phyloP scores from a whole-genome alignment of 2,329 filamentous ascomycete genomes.

The Pseudopyricularia javanii region DNA sequence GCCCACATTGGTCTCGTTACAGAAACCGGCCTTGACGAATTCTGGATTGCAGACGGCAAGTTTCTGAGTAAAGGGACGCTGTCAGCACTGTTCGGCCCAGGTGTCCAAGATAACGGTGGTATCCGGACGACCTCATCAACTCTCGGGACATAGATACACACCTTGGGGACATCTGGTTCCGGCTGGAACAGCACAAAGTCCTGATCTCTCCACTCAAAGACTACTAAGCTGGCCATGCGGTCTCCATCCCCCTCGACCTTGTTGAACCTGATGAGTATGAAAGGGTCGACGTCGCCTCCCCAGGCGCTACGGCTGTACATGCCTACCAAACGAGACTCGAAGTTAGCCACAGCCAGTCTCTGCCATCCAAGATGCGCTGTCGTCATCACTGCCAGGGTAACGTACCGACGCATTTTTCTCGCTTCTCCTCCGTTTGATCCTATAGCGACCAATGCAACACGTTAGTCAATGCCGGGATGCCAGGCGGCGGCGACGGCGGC shows the following conservation, averaged over 20 bases:
- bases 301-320: slow-evolving; percentile 90
- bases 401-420: slow-evolving; percentile 64
- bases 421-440: slow-evolving; percentile 65
- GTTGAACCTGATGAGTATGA: slow-evolving; percentile 73
- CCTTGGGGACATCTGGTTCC: slow-evolving; percentile 38
- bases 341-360: background rate
- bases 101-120: no score
- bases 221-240: slow-evolving; percentile 68
- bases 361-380: background rate
- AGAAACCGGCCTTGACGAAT: slow-evolving; percentile 56
- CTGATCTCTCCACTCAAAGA: slow-evolving; percentile 92
- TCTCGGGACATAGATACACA: slow-evolving; percentile 20
- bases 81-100: background rate
- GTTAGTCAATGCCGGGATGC: background rate
- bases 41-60: slow-evolving; percentile 61
- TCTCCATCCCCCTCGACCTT: slow-evolving; percentile 49
- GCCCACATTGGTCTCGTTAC: slow-evolving; percentile 66
- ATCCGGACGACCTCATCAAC: background rate
- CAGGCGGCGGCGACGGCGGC: background rate
- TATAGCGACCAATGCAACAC: slow-evolving; percentile 19
- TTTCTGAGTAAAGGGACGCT: slow-evolving; percentile 14
- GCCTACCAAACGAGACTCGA: slow-evolving; percentile 33
- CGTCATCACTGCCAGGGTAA: background rate
- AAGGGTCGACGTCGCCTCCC: slow-evolving; percentile 80
- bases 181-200: slow-evolving; percentile 60